Conservation (phyloP, 495 filamentous ascomycete genomes). For the Friedmanniomyces endolithicus region DNA sequence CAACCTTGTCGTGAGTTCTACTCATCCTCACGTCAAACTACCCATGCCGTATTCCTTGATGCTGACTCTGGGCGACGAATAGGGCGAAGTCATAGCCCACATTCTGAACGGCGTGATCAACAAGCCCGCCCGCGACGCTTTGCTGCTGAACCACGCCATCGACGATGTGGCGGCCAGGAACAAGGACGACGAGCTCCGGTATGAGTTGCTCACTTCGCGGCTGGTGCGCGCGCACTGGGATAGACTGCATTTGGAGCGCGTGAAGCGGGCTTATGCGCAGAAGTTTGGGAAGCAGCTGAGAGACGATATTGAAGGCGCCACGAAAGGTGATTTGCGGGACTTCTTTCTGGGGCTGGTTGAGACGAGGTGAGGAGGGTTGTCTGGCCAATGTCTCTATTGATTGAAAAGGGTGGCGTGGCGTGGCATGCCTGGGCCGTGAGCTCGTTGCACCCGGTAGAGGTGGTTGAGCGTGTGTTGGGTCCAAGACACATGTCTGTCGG, state of each 20-base stretch:
- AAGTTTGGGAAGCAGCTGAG: constrained; percentile 27
- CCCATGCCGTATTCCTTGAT: too few species aligned
- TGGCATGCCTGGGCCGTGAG: too few species aligned
- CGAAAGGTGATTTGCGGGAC: constrained; percentile 22
- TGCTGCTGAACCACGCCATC: constrained; percentile 88
- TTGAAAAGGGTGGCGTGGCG: too few species aligned
- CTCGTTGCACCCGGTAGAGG: too few species aligned
- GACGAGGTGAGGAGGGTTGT: not conserved
- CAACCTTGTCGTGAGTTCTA: constrained; percentile 71
- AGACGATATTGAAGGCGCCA: constrained; percentile 29
- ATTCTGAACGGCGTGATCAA: constrained; percentile 96
- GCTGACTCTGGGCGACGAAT: too few species aligned
- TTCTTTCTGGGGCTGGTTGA: constrained; percentile 13
- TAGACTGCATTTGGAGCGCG: constrained; percentile 24
- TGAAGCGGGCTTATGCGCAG: constrained; percentile 30
- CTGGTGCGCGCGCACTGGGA: constrained; percentile 33
- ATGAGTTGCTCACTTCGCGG: constrained; percentile 31
- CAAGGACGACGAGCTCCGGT: constrained; percentile 24
- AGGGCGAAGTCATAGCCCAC: constrained; percentile 93
- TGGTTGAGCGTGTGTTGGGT: too few species aligned
- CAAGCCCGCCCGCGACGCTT: constrained; percentile 81
- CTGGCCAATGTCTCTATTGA: not conserved
- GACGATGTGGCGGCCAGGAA: constrained; percentile 30
- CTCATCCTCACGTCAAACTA: not conserved
- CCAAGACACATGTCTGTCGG: too few species aligned